Base-by-base conservation (phyloP, 768 basidiomycete genomes). In the Russula earlei region DNA sequence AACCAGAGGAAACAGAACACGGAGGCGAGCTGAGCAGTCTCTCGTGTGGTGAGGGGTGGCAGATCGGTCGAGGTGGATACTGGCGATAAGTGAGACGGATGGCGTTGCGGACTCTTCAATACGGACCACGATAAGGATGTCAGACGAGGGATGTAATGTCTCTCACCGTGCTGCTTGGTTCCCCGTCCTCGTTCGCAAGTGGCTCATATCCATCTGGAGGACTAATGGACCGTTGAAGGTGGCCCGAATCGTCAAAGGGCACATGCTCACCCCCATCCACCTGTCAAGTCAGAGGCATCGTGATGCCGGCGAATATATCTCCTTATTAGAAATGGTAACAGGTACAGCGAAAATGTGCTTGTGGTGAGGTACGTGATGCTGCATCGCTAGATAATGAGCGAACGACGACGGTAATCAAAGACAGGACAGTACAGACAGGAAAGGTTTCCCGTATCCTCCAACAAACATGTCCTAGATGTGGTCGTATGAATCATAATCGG, bases 1-100 rank as follows among this genome's bases (percentile, higher is more conserved):
- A 99, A 96, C 91, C 94, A 99, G 34, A 95, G 73, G 55, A 89
- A 76, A 68, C 87, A 91, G 69, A 97, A 98, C 49, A 77, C 70
- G 5, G 81, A 72, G 4, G 95, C 91, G 12, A 99, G 75, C 37
- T 77, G 69, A 7, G 84, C 83, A 0, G 96, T 98, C 71, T 96
- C 84, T 43, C 66, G 67, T 3, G 70, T 69, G 1, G 84, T 84
- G 33, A 93, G 69, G 31, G 77, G 81, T 1, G 68, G 65, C 33
- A 68, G 45, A 51, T 17, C 22, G 5, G 36, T 27, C 15, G 50
- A 31, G n/a, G 55, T 41, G 15, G 59, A 60, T 41, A 27, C 44
- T 17, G 52, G 27, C 10, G 38, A 45, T 17, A 44, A 31, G 34
- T 57, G 34, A 20, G 48, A 15, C 22, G 56, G 29, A 42, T 9